phyloP scores from a whole-genome alignment of 257 asterid species.

The Petunia secreta region DNA sequence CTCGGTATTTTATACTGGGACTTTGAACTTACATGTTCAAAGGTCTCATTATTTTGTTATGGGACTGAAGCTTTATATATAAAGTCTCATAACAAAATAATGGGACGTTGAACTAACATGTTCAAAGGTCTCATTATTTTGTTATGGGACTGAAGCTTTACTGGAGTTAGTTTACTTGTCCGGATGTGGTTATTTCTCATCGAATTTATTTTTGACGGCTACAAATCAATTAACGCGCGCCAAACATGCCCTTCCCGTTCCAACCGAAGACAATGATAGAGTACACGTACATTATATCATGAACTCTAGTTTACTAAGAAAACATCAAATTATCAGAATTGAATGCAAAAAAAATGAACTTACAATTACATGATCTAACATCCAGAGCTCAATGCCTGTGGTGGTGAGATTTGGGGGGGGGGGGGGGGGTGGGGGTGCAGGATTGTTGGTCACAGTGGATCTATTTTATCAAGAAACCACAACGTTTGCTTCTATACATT shows the following conservation, averaged over 20 bases:
- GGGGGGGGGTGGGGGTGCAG: neutral
- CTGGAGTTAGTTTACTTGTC: too few species aligned
- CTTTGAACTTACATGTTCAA: too few species aligned
- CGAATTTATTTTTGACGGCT: too few species aligned
- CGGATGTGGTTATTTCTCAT: too few species aligned
- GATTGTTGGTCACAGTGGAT: neutral
- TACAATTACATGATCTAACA: constrained; percentile 17
- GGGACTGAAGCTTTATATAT: too few species aligned
- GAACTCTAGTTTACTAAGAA: constrained; percentile 24
- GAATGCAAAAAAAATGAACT: constrained; percentile 27
- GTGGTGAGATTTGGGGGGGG: neutral
- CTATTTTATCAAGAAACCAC: constrained; percentile 17
- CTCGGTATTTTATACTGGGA: too few species aligned
- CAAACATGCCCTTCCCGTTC: neutral
- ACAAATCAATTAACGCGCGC: too few species aligned
- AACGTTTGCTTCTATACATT: constrained; percentile 29
- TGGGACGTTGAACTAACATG: too few species aligned
- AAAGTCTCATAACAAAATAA: too few species aligned
- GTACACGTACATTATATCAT: neutral
- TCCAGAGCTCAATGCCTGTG: neutral
- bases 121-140: too few species aligned
- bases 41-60: too few species aligned
- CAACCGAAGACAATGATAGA: neutral
- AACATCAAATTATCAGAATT: constrained; percentile 11
- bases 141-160: too few species aligned